These are phyloP conservation scores for Aspergillus japonicus DNA, from an alignment of 2,329 filamentous ascomycete genomes.

Conservation along the genomic window DNA sequence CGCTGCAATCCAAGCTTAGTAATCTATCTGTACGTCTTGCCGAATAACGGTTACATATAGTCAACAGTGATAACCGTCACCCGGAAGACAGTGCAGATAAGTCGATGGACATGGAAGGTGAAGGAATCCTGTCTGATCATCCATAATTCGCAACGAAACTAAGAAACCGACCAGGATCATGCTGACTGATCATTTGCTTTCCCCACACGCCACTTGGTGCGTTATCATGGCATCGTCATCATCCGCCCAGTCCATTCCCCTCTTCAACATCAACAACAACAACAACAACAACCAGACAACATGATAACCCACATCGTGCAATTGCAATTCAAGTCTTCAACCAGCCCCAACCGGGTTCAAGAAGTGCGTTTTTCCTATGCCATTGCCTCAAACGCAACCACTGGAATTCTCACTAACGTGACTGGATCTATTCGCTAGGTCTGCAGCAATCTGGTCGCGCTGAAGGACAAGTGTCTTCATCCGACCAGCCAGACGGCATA, in stretches of 20 bases:
- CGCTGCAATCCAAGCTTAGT: too few relatives aligned
- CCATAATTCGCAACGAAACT: not conserved
- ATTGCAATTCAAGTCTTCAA: constrained; percentile 61
- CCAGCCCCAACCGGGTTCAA: constrained; percentile 51
- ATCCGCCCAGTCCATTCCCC: not conserved
- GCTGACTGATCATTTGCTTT: not conserved
- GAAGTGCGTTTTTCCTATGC: constrained; percentile 48
- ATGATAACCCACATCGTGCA: constrained; percentile 64
- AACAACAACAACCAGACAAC: not conserved
- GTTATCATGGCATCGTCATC: not conserved
- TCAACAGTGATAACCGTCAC: too few relatives aligned
- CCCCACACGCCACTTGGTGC: not conserved
- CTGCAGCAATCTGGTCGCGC: constrained; percentile 56
- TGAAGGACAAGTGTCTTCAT: constrained; percentile 60
- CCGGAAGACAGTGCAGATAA: not conserved
- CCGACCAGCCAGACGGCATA: constrained; percentile 60
- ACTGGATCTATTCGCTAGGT: constrained; percentile 39
- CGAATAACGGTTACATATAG: too few relatives aligned
- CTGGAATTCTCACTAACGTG: not conserved
- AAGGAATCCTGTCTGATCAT: not conserved
- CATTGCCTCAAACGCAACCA: not conserved
- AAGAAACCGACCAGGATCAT: not conserved
- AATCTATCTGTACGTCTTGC: not conserved
- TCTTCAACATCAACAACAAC: not conserved
- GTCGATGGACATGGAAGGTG: not conserved